Evolutionary conservation across 1,139 yeast species (phyloP), one percentile per base, ranked within the genome.

Genomic region (Saccharomyces hybrid): DNA sequence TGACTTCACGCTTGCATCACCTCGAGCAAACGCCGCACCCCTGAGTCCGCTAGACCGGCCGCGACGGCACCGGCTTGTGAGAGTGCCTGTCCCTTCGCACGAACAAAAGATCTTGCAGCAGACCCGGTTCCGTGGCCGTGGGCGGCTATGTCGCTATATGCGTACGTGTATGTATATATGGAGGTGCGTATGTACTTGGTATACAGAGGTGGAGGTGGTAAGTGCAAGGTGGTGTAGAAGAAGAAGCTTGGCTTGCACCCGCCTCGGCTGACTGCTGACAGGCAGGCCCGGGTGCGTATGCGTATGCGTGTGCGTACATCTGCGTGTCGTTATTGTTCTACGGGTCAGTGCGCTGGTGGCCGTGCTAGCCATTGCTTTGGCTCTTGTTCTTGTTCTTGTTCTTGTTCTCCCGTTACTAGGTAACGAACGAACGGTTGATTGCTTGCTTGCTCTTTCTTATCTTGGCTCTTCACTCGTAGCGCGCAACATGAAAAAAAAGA

Each of bases 41-140:
- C 44, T 38, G 44, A 38, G 44, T 16, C 44, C 44, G 44, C 44
- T 11, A 38, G 44, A 38, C 44, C 44, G 44, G 44, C 44, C 44
- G 24, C 26, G 21, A 38, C 24, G 19, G n/a, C 11, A 4, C n/a
- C 2, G 12, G 11, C 26, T n/a, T n/a, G 3, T 19, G 44, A 11
- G 24, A 9, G 44, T 38, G 16, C 44, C 44, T 38, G 44, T 38
- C 44, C 4, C 26, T 38, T 38, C 3, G 44, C 24, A 38, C 44
- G 44, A 38, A 38, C 44, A 38, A 38, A 38, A 26, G 11, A 19
- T 19, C 21, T 19, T 2, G 21, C 21, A 3, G 21, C 21, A 2
- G 21, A 28, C 29, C 24, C 42, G 42, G 42, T 21, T 8, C 21
- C 21, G 12, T n/a, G 4, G n/a, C 24, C 21, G 29, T 28, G 11